A percentile compares a stretch with the other conserved stretches of the same genome.
These are phyloP conservation scores for Metschnikowia baotianmanensis DNA, from an alignment of 805 yeast genomes.

Conservation along the genomic window DNA sequence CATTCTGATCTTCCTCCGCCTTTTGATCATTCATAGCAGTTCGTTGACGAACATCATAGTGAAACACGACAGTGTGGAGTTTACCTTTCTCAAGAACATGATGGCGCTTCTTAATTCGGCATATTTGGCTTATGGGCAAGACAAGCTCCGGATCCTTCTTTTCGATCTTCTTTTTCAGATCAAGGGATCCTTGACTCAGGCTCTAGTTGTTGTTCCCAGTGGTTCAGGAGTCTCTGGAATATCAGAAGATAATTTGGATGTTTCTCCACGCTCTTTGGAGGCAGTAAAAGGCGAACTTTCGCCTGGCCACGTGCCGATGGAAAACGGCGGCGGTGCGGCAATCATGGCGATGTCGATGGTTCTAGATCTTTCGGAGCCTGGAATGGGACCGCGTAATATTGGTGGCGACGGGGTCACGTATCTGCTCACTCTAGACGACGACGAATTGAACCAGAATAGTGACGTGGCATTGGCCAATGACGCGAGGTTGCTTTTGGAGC, in stretches of 20 bases:
- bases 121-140: conserved; percentile 35
- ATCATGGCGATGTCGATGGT: conserved; percentile 16
- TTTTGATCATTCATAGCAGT: conserved; percentile 56
- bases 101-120: conserved; percentile 44
- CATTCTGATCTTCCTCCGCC: conserved; percentile 49
- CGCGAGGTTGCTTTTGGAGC: conserved; percentile 22
- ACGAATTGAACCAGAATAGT: conserved; percentile 31
- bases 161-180: conserved; percentile 59
- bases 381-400: conserved; percentile 21
- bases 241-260: too few species aligned
- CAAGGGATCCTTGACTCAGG: conserved; percentile 37
- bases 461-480: conserved; percentile 34
- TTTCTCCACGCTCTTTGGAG: too few species aligned
- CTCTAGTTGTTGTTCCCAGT: conserved; percentile 4
- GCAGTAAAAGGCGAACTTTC: conserved; percentile 6
- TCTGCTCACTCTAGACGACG: conserved; percentile 25
- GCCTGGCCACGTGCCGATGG: neutral
- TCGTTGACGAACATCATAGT: conserved; percentile 46
- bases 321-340: conserved; percentile 3
- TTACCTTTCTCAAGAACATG: conserved; percentile 47
- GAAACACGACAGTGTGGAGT: conserved; percentile 40
- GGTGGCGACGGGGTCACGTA: conserved; percentile 13
- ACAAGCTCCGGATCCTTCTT: conserved; percentile 52
- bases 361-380: conserved; percentile 33
- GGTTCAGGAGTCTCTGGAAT: too few species aligned